These are phyloP conservation scores for Cudoniella acicularis DNA, from an alignment of 495 filamentous ascomycete genomes.

Conservation along the genomic window DNA sequence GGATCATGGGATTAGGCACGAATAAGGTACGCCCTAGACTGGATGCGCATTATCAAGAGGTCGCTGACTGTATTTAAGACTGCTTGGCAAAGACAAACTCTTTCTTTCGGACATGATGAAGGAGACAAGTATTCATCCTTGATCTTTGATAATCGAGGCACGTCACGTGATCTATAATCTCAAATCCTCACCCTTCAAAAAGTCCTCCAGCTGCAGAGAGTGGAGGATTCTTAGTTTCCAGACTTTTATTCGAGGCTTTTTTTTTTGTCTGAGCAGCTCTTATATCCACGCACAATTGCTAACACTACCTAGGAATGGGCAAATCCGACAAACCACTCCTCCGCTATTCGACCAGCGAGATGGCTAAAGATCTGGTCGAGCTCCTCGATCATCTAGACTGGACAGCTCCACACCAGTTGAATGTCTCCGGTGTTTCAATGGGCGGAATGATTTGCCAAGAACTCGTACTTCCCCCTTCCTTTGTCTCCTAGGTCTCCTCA, in stretches of 20 bases:
- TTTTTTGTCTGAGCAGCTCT: no score
- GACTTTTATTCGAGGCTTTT: no score
- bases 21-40: slow-evolving; percentile 48
- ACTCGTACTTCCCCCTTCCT: slow-evolving; percentile 38
- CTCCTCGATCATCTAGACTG: slow-evolving; percentile 65
- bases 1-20: slow-evolving; percentile 63
- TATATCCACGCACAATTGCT: not conserved
- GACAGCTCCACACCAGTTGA: slow-evolving; percentile 55
- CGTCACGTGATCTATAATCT: slow-evolving; percentile 1
- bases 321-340: slow-evolving; percentile 67
- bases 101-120: slow-evolving; percentile 70
- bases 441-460: slow-evolving; percentile 92
- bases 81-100: slow-evolving; percentile 72
- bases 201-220: no score
- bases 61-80: no score
- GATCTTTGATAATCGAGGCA: slow-evolving; percentile 68
- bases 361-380: slow-evolving; percentile 72
- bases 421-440: slow-evolving; percentile 72
- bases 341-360: slow-evolving; percentile 68
- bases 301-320: slow-evolving; percentile 55
- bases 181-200: no score
- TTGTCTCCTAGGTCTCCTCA: not conserved
- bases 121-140: slow-evolving; percentile 63
- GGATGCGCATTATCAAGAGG: slow-evolving; percentile 35
- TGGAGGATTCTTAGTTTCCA: no score